These are phyloP conservation scores for Phytophthora multivora DNA, from an alignment of 352 stramenopile species.

Conservation along the genomic window DNA sequence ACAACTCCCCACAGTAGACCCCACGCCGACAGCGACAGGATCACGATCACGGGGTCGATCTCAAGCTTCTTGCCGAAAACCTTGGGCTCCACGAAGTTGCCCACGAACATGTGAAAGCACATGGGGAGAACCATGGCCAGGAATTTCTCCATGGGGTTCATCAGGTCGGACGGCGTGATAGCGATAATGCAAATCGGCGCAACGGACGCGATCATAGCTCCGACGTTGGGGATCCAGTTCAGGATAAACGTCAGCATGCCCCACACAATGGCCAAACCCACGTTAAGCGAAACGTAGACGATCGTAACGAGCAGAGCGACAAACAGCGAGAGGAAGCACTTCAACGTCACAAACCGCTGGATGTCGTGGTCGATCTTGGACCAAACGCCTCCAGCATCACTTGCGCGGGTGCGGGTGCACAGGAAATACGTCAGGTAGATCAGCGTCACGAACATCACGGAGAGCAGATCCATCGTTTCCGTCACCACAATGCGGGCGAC, in stretches of 20 bases:
- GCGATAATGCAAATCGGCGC: conserved; percentile 86
- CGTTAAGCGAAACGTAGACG: conserved; percentile 90
- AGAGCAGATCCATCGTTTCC: conserved; percentile 89
- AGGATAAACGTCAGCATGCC: conserved; percentile 90
- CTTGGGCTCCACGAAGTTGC: conserved; percentile 90
- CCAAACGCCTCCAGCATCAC: conserved; percentile 85
- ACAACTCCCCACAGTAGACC: conserved; percentile 86
- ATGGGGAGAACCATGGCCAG: conserved; percentile 83
- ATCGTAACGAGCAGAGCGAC: conserved; percentile 88
- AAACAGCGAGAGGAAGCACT: conserved; percentile 89
- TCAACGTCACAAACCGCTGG: conserved; percentile 88
- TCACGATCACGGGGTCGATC: conserved; percentile 88
- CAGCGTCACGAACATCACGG: conserved; percentile 90
- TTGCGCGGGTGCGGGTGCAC: conserved; percentile 81
- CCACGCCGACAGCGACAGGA: conserved; percentile 88
- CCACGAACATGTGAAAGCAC: conserved; percentile 91
- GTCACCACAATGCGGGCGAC: conserved; percentile 83
- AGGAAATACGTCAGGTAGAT: conserved; percentile 92
- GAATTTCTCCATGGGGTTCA: conserved; percentile 92
- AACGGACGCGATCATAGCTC: conserved; percentile 88
- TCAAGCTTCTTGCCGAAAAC: conserved; percentile 88
- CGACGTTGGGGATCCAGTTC: conserved; percentile 91
- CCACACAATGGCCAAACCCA: conserved; percentile 87
- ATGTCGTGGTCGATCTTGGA: conserved; percentile 91
- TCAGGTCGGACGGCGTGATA: conserved; percentile 81